Base-by-base conservation (phyloP, 2,329 filamentous ascomycete species). In the Exophiala alcalophila region DNA sequence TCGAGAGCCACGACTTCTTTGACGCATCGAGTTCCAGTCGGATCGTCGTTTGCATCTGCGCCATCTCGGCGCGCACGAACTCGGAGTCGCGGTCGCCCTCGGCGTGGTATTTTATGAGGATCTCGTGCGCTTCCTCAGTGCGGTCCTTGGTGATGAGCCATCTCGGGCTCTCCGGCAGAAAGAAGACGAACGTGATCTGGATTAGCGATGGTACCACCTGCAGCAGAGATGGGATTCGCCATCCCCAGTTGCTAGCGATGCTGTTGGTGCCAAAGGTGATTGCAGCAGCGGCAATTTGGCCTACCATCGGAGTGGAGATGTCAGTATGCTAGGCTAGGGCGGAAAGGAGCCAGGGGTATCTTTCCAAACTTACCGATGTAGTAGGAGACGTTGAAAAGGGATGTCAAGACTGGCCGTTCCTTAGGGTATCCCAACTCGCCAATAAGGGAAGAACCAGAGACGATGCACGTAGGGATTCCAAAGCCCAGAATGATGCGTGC, bases 401-500 rank as follows among this genome's bases (percentile, higher is more conserved):
- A 78, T 1, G 76, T 81, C 39, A 81, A 53, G n/a, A 75, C 65
- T 0, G 77, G 67, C 48, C 78, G 74, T 59, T 81, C 77, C 57
- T 78, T 80, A 2, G 78, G 78, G 55, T 81, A 73, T 1, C 70
- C 76, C 18, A 81, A 63, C 56, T 81, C 78, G 60, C 76, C 77
- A 19, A 81, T 76, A 35, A 81, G 61, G 23, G 73, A 69, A 1
- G 77, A 74, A 4, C 74, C 77, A 2, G 75, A 72, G 23, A 80
- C 73, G 47, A 80, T 80, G 46, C 71, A 74, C 51, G 76, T 78
- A 0, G 75, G 72, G 33, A 81, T 77, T n/a, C 78, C 78, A 16
- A 76, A 72, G 11, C 78, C 78, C n/a, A 81, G 71, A 18, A 81
- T 64, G 44, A 78, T 69, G 41, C 78, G 74, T 9, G 78, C 69